Percentiles rank a stretch among this genome's conserved stretches.
Conservation (phyloP, 139 green algal species). For the Chlorella vulgaris region DNA sequence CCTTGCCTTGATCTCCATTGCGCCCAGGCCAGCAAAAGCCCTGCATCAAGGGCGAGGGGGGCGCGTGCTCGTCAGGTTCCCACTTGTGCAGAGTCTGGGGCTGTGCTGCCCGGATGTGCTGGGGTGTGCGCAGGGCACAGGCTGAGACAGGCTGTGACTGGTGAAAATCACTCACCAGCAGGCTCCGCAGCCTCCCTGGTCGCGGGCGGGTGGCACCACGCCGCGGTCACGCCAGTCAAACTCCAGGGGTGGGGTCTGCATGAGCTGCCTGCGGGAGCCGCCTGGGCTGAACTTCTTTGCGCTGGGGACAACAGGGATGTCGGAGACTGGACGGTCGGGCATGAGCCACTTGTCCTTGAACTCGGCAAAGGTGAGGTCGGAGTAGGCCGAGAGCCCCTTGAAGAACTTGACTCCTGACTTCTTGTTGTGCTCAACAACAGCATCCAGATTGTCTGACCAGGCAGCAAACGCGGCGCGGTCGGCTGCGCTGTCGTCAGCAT, state of each 20-base stretch:
- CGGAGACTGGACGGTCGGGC: not conserved
- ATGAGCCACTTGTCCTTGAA: not conserved
- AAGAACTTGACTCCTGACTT: not conserved
- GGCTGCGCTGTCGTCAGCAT: not conserved
- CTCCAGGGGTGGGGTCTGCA: not conserved
- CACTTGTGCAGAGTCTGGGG: too few species aligned
- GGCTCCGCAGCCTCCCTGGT: not conserved
- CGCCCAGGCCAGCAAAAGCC: not conserved
- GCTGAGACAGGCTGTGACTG: not conserved
- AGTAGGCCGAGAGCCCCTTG: not conserved
- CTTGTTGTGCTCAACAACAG: not conserved
- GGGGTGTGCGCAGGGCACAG: not conserved
- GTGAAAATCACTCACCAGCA: not conserved
- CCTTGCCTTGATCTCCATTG: not conserved
- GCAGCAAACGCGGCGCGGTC: not conserved
- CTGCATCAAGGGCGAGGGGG: not conserved
- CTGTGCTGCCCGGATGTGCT: not conserved
- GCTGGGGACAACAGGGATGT: not conserved
- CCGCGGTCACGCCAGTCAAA: not conserved
- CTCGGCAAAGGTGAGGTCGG: not conserved
- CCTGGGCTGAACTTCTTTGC: not conserved
- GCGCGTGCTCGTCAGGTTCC: not conserved
- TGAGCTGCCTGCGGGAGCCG: not conserved
- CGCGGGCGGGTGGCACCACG: not conserved
- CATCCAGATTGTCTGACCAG: not conserved